phyloP scores from a whole-genome alignment of 176 grass and related monocot species.

The Tillandsia fasciculata region DNA sequence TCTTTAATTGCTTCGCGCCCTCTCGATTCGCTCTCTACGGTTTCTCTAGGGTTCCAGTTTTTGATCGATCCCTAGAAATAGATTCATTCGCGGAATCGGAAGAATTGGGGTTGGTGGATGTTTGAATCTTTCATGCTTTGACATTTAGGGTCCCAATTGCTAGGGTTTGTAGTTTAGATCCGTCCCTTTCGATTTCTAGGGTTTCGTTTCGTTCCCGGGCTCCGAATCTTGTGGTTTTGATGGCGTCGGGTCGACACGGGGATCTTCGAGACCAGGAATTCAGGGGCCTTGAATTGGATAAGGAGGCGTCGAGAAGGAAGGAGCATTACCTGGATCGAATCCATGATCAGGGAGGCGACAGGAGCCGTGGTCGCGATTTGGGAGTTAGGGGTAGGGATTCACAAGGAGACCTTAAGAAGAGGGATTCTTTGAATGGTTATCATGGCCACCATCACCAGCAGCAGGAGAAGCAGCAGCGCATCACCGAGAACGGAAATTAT shows the following conservation, averaged over 20 bases:
- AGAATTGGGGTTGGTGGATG: no score
- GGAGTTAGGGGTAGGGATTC: constrained; percentile 5
- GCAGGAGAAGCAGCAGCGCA: background rate
- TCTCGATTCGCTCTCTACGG: background rate
- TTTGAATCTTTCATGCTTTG: no score
- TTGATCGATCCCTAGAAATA: no score
- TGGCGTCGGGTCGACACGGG: constrained; percentile 33
- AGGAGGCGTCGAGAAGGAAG: constrained; percentile 32
- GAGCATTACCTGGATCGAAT: constrained; percentile 12
- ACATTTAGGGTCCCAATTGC: background rate
- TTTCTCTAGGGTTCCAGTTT: background rate
- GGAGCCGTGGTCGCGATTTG: constrained; percentile 6
- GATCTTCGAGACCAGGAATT: constrained; percentile 20
- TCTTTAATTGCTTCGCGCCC: background rate
- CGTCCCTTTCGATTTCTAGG: constrained; percentile 1
- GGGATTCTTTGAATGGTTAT: constrained; percentile 10
- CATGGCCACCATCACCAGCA: background rate
- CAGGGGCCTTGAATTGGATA: constrained; percentile 29
- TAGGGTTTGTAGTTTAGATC: constrained; percentile 6
- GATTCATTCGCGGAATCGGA: no score
- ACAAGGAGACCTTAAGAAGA: background rate
- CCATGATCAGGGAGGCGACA: constrained; percentile 4
- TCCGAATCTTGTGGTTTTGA: constrained; percentile 2
- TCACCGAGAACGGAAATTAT: background rate
- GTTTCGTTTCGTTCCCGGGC: background rate